These are phyloP conservation scores for Flammula alnicola DNA, from an alignment of 1,284 basidiomycete genomes.

Conservation along the genomic window DNA sequence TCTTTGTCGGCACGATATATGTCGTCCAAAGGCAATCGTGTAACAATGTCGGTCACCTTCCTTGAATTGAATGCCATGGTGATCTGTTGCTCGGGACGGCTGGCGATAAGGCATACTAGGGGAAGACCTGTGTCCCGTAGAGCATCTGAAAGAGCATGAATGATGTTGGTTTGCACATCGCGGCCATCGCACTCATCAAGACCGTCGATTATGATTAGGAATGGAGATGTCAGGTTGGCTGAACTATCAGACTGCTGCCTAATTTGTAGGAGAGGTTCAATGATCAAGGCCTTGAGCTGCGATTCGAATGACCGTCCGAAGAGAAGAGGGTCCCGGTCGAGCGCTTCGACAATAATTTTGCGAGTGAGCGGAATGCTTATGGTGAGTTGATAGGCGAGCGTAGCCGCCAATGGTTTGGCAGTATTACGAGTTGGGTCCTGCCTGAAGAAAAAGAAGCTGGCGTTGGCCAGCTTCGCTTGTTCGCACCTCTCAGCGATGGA, in stretches of 20 bases:
- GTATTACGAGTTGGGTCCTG: neutral
- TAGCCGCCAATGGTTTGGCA: neutral
- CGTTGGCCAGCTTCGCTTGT: neutral
- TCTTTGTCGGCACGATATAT: constrained; percentile 9
- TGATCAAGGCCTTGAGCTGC: neutral
- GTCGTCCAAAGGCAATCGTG: constrained; percentile 4
- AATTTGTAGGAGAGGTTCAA: neutral
- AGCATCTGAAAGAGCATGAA: neutral
- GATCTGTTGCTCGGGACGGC: constrained; percentile 7
- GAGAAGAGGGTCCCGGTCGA: neutral
- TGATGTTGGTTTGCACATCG: neutral
- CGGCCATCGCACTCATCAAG: constrained; percentile 2
- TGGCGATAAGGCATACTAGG: neutral
- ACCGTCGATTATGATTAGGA: neutral
- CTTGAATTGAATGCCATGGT: neutral
- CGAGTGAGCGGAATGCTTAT: neutral
- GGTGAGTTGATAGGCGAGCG: constrained; percentile 1
- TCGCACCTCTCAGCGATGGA: neutral
- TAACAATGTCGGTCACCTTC: neutral
- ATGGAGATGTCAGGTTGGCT: neutral
- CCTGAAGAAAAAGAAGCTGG: constrained; percentile 4
- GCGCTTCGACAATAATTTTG: neutral
- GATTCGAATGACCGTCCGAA: neutral
- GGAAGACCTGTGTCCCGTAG: neutral
- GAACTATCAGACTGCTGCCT: neutral